Percentiles rank a stretch among this genome's conserved stretches.
Conservation (phyloP, 768 basidiomycete species). For the Kwoniella dendrophila region DNA sequence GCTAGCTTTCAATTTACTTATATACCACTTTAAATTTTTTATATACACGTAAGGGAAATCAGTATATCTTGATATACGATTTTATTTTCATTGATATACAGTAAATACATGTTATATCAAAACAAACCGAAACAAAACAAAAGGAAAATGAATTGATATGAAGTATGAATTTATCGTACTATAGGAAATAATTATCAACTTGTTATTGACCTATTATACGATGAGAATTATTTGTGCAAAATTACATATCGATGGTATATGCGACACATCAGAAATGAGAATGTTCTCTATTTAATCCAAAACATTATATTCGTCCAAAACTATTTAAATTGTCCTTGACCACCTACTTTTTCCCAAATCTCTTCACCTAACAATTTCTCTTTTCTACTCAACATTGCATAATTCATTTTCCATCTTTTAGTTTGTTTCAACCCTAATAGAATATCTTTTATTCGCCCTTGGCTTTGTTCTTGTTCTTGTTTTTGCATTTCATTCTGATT, state of each 20-base stretch:
- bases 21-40: neutral
- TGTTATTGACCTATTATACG: too few relatives aligned
- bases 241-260: too few relatives aligned
- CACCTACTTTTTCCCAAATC: constrained; percentile 31
- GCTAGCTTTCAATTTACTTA: neutral
- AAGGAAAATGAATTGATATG: constrained; percentile 2
- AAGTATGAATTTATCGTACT: neutral
- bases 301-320: too few relatives aligned
- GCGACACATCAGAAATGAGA: too few relatives aligned
- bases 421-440: constrained; percentile 30
- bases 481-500: neutral
- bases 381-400: constrained; percentile 30
- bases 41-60: neutral
- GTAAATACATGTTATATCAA: neutral
- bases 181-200: too few relatives aligned
- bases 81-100: neutral
- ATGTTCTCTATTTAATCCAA: too few relatives aligned
- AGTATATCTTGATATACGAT: neutral
- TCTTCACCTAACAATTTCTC: constrained; percentile 24
- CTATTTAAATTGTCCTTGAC: neutral
- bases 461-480: constrained; percentile 1
- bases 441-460: constrained; percentile 17
- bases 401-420: constrained; percentile 39
- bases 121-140: neutral
- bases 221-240: too few relatives aligned